Evolutionary conservation across 164 flowering plant genomes (phyloP).

Genomic region (Berberis thunbergii): DNA sequence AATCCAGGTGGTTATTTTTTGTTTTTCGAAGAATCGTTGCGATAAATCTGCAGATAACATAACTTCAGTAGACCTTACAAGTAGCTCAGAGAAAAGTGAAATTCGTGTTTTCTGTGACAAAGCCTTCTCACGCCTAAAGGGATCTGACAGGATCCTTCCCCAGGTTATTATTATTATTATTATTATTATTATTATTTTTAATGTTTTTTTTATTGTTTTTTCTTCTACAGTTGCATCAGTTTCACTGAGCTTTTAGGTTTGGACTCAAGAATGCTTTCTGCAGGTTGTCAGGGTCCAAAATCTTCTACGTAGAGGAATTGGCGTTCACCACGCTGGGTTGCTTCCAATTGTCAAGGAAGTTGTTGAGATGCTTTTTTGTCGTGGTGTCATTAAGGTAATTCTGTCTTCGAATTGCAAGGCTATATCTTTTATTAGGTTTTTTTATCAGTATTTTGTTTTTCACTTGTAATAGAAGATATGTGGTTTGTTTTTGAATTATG

Average conservation of each 20-base stretch:
- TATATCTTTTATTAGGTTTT: too few species aligned
- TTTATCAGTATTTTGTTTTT: background rate
- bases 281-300: slow-evolving; percentile 87
- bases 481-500: too few species aligned
- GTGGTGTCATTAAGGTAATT: slow-evolving; percentile 87
- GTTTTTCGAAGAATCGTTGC: slow-evolving; percentile 96
- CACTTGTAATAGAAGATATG: background rate
- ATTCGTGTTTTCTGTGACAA: slow-evolving; percentile 94
- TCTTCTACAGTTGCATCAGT: slow-evolving; percentile 5
- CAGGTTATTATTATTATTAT: slow-evolving; percentile 44
- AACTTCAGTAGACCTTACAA: slow-evolving; percentile 70
- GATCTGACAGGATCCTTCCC: slow-evolving; percentile 93
- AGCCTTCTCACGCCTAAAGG: slow-evolving; percentile 96
- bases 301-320: slow-evolving; percentile 86
- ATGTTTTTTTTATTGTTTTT: background rate
- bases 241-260: slow-evolving; percentile 6
- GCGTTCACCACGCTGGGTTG: slow-evolving; percentile 97
- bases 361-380: slow-evolving; percentile 97
- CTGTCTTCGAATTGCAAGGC: background rate
- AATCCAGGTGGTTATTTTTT: slow-evolving; percentile 82
- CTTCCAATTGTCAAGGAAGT: slow-evolving; percentile 99
- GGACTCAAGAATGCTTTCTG: slow-evolving; percentile 1
- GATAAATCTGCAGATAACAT: slow-evolving; percentile 89
- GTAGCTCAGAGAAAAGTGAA: slow-evolving; percentile 88
- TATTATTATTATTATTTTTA: too few species aligned